These are phyloP conservation scores for Cenchrus purpureus DNA, from an alignment of 176 grass and related monocot species.

Conservation along the genomic window DNA sequence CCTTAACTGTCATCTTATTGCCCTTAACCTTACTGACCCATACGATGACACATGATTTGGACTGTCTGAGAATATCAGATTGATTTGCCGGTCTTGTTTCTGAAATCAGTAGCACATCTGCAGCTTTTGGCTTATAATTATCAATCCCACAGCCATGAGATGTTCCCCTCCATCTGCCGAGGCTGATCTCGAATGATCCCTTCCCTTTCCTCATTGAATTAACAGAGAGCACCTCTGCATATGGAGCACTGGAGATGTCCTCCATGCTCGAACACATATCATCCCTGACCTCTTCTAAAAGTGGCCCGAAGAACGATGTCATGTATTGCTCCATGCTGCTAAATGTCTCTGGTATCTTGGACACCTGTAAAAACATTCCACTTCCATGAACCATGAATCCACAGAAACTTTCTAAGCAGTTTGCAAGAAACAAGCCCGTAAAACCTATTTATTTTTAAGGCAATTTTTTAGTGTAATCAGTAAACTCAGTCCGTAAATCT, in stretches of 20 bases:
- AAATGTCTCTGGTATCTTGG: slow-evolving; percentile 60
- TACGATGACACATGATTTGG: slow-evolving; percentile 54
- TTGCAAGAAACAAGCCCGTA: slow-evolving; percentile 27
- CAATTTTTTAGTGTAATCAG: not conserved
- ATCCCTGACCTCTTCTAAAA: slow-evolving; percentile 69
- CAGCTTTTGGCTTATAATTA: slow-evolving; percentile 57
- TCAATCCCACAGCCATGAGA: slow-evolving; percentile 42
- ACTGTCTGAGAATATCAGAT: slow-evolving; percentile 59
- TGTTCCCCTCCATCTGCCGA: slow-evolving; percentile 51
- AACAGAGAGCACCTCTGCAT: slow-evolving; percentile 49
- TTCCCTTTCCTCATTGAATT: slow-evolving; percentile 47
- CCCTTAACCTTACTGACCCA: slow-evolving; percentile 63
- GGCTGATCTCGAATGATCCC: slow-evolving; percentile 52
- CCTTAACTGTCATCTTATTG: slow-evolving; percentile 58
- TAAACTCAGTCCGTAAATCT: slow-evolving; percentile 19
- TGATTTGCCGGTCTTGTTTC: slow-evolving; percentile 59
- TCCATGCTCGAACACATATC: slow-evolving; percentile 69
- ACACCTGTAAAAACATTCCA: slow-evolving; percentile 53
- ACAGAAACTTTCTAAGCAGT: not conserved
- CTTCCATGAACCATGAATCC: slow-evolving; percentile 43
- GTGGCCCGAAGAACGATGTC: slow-evolving; percentile 67
- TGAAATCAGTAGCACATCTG: slow-evolving; percentile 69
- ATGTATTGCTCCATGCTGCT: slow-evolving; percentile 64
- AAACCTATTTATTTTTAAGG: not conserved
- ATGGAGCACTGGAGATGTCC: slow-evolving; percentile 55